Conservation (phyloP, 805 yeast species). For the Ogataea pilisensis region DNA sequence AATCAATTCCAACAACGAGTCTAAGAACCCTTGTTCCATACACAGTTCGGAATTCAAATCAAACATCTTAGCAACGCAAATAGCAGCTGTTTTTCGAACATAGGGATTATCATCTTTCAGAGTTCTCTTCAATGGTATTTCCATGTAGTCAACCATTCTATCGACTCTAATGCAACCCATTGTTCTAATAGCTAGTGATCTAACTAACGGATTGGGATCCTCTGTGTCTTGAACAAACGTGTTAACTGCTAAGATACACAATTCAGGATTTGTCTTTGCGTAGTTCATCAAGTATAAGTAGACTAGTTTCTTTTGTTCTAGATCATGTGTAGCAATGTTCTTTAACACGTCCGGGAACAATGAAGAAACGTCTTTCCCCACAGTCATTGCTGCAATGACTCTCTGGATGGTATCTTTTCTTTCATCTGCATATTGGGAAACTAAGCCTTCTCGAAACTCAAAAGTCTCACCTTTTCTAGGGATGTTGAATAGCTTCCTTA, state of each 20-base stretch:
- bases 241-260: slow-evolving; percentile 92
- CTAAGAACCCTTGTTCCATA: slow-evolving; percentile 81
- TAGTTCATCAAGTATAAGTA: slow-evolving; percentile 94
- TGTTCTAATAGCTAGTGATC: slow-evolving; percentile 95
- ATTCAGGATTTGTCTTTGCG: slow-evolving; percentile 94
- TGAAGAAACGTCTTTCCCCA: slow-evolving; percentile 93
- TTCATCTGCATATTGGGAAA: slow-evolving; percentile 91
- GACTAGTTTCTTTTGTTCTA: slow-evolving; percentile 94
- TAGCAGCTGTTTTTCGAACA: slow-evolving; percentile 95
- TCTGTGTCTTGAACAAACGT: slow-evolving; percentile 94
- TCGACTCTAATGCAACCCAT: slow-evolving; percentile 98
- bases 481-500: slow-evolving; percentile 52
- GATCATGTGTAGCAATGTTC: slow-evolving; percentile 93
- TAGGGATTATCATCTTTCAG: slow-evolving; percentile 92
- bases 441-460: slow-evolving; percentile 85
- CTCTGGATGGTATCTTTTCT: slow-evolving; percentile 95
- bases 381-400: slow-evolving; percentile 97
- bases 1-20: slow-evolving; percentile 58
- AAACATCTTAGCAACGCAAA: slow-evolving; percentile 92
- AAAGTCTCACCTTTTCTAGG: slow-evolving; percentile 75
- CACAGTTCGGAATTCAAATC: slow-evolving; percentile 80
- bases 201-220: slow-evolving; percentile 92
- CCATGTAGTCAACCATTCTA: slow-evolving; percentile 92
- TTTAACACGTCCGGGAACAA: slow-evolving; percentile 94
- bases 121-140: slow-evolving; percentile 81